Percentiles rank a stretch among this genome's conserved stretches.
These are phyloP conservation scores for Phanerochaete sordida DNA, from an alignment of 768 basidiomycete genomes.

Conservation along the genomic window DNA sequence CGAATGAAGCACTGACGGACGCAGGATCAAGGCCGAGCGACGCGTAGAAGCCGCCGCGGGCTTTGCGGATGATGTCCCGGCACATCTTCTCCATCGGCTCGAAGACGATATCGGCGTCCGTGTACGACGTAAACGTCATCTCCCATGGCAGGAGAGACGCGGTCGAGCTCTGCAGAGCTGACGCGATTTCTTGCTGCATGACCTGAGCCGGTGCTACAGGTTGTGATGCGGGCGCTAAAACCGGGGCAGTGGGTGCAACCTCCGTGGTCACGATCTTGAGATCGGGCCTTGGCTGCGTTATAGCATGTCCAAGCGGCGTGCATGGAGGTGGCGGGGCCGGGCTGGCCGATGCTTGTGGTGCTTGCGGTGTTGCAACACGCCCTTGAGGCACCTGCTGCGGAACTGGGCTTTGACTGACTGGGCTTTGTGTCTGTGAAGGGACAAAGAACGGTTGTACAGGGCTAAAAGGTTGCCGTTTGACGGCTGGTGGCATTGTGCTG, in stretches of 20 bases:
- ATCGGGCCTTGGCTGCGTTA: neutral
- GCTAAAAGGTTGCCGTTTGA: neutral
- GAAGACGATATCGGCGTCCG: neutral
- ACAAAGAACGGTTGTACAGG: neutral
- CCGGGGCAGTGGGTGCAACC: neutral
- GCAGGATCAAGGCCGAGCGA: constrained; percentile 1
- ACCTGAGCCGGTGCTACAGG: neutral
- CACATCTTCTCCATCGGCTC: neutral
- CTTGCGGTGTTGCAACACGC: neutral
- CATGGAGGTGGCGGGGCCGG: neutral
- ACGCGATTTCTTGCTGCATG: too few species aligned
- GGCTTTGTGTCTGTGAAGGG: neutral
- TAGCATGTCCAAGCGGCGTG: neutral
- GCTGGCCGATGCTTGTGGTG: neutral
- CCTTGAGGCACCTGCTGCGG: neutral
- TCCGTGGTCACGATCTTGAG: neutral
- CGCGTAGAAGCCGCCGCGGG: neutral
- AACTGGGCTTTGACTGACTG: neutral
- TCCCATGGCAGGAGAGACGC: neutral
- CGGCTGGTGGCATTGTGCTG: neutral
- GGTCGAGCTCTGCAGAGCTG: too few species aligned
- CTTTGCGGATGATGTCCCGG: neutral
- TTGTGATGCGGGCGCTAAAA: neutral
- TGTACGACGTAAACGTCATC: neutral
- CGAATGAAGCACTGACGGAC: too few species aligned